phyloP scores from a whole-genome alignment of 164 flowering plant species.

The Vitis vinifera region DNA sequence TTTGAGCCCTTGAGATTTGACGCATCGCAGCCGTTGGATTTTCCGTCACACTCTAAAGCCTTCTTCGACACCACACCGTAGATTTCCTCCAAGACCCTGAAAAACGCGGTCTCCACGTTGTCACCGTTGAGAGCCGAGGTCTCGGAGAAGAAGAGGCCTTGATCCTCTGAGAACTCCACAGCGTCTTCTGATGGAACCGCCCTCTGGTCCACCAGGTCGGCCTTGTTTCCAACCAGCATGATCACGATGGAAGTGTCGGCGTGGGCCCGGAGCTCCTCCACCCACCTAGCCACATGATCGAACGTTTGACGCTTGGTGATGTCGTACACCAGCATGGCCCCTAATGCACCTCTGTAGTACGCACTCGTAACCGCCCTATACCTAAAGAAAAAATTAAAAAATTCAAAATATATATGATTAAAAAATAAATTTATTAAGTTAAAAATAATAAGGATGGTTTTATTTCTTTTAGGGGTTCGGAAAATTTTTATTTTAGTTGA shows the following conservation, averaged over 20 bases:
- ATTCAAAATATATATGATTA: too few species aligned
- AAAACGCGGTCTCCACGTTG: slow-evolving; percentile 60
- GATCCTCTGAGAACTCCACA: slow-evolving; percentile 53
- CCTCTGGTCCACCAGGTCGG: slow-evolving; percentile 53
- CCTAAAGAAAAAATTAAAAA: slow-evolving; percentile 22
- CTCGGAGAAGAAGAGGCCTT: slow-evolving; percentile 64
- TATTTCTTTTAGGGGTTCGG: too few species aligned
- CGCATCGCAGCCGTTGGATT: slow-evolving; percentile 11
- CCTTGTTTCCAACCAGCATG: slow-evolving; percentile 69
- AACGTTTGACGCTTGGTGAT: slow-evolving; percentile 59
- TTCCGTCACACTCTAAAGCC: slow-evolving; percentile 27
- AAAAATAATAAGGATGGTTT: too few species aligned
- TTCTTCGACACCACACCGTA: slow-evolving; percentile 44
- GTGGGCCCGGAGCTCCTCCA: slow-evolving; percentile 63
- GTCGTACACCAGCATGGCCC: slow-evolving; percentile 76
- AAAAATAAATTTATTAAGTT: too few species aligned
- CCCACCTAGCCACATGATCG: slow-evolving; percentile 70
- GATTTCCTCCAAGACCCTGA: slow-evolving; percentile 50
- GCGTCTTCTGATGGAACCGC: slow-evolving; percentile 60
- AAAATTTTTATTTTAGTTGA: too few species aligned
- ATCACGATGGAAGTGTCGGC: slow-evolving; percentile 67
- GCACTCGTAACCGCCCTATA: slow-evolving; percentile 81
- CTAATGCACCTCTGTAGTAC: slow-evolving; percentile 76
- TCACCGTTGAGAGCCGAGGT: slow-evolving; percentile 66
- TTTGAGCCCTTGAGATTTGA: slow-evolving; percentile 40